Evolutionary conservation across 2,329 filamentous ascomycete species (phyloP).

Genomic region (Elsinoe necatrix): DNA sequence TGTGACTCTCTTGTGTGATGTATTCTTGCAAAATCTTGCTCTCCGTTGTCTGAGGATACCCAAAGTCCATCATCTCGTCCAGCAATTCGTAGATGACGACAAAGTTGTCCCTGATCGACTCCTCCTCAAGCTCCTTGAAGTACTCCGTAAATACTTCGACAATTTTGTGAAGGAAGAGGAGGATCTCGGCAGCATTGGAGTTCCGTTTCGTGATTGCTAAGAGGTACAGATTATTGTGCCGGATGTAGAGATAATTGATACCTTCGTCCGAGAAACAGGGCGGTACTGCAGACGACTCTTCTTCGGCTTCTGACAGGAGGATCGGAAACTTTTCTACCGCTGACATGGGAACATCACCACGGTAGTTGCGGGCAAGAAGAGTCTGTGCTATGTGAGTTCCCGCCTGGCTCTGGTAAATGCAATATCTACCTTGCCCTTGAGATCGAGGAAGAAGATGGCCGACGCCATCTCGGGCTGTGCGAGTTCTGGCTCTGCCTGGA

Average conservation of each 20-base stretch:
- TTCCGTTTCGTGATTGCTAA: constrained; percentile 97
- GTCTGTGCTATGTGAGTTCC: constrained; percentile 50
- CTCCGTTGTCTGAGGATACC: constrained; percentile 96
- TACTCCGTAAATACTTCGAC: constrained; percentile 99
- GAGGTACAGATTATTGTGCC: constrained; percentile 97
- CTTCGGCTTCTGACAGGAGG: constrained; percentile 94
- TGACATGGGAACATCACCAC: constrained; percentile 97
- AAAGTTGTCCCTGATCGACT: constrained; percentile 98
- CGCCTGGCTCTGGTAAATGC: neutral
- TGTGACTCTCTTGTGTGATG: constrained; percentile 98
- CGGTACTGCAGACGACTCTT: constrained; percentile 94
- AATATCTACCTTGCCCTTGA: constrained; percentile 89
- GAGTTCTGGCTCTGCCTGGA: neutral
- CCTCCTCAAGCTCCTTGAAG: constrained; percentile 97
- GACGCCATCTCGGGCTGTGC: constrained; percentile 63
- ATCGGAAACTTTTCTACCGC: constrained; percentile 97
- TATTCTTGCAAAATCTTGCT: constrained; percentile 94
- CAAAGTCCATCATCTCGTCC: constrained; percentile 99
- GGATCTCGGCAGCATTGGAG: constrained; percentile 95
- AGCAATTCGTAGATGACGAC: constrained; percentile 98
- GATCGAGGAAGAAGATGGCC: constrained; percentile 93
- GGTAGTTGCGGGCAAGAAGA: constrained; percentile 95
- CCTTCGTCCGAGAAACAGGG: constrained; percentile 98
- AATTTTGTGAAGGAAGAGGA: constrained; percentile 94
- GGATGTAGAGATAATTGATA: constrained; percentile 99